phyloP scores from a whole-genome alignment of 2,329 filamentous ascomycete species.

The Pyricularia grisea region DNA sequence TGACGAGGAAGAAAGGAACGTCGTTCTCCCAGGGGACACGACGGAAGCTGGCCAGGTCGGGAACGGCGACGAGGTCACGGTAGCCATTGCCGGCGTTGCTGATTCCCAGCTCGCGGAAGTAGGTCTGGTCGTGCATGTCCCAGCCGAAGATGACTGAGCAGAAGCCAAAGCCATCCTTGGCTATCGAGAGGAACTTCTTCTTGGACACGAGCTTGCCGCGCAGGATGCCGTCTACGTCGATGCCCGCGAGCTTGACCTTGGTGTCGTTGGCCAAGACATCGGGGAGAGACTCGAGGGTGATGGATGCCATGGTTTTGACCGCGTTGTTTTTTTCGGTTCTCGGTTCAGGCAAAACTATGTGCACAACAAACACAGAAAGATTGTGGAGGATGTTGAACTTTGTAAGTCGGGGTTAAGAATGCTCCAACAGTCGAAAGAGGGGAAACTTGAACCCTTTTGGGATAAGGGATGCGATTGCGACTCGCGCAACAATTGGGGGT shows the following conservation, averaged over 20 bases:
- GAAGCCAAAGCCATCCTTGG: slow-evolving; percentile 78
- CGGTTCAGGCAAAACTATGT: too few species aligned
- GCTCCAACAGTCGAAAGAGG: background rate
- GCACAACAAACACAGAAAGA: background rate
- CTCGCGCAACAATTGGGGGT: background rate
- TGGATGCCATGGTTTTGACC: background rate
- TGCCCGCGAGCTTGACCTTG: slow-evolving; percentile 77
- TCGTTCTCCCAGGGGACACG: slow-evolving; percentile 87
- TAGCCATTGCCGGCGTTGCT: slow-evolving; percentile 91
- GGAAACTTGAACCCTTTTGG: background rate
- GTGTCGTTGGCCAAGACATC: slow-evolving; percentile 60
- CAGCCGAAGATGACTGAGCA: slow-evolving; percentile 92
- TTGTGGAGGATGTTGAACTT: background rate
- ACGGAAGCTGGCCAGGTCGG: slow-evolving; percentile 68
- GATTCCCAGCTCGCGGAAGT: slow-evolving; percentile 74
- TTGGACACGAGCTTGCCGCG: slow-evolving; percentile 89
- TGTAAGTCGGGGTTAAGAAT: background rate
- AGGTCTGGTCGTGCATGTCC: slow-evolving; percentile 95
- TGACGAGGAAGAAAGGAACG: slow-evolving; percentile 76
- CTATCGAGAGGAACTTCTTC: slow-evolving; percentile 82
- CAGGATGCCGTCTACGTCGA: slow-evolving; percentile 80
- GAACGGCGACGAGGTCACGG: slow-evolving; percentile 71
- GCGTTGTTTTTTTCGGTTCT: background rate
- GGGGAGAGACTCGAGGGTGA: slow-evolving; percentile 58
- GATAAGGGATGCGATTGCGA: background rate